These are phyloP conservation scores for Aspergillus pseudoterreus DNA, from an alignment of 2,329 filamentous ascomycete species.

Conservation along the genomic window DNA sequence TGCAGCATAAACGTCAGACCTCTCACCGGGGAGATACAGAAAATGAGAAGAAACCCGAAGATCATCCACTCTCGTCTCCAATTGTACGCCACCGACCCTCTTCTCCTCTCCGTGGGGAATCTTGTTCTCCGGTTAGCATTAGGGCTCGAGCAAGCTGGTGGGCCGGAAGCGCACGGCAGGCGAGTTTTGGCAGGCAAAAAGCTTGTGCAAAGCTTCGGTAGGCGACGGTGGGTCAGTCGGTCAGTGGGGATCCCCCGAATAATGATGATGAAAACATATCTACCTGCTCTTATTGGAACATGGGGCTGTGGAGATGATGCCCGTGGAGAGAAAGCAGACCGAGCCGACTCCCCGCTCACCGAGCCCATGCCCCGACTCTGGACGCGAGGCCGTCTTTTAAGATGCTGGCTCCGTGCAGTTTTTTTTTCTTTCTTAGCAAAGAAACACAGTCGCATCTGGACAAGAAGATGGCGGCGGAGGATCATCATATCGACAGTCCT, in stretches of 20 bases:
- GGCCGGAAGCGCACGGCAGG: not conserved
- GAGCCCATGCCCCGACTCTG: not conserved
- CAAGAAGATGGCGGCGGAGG: not conserved
- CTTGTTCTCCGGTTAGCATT: too few species aligned
- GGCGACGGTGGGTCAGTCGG: not conserved
- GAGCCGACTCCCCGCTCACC: not conserved
- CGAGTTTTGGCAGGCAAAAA: not conserved
- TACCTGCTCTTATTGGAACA: not conserved
- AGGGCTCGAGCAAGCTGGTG: too few species aligned
- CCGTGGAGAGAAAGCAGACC: not conserved
- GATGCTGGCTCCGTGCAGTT: not conserved
- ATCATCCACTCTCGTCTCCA: not conserved
- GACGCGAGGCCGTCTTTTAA: not conserved
- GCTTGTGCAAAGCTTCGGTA: not conserved
- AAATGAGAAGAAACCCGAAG: not conserved
- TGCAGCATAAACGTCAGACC: not conserved
- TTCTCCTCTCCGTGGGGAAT: not conserved
- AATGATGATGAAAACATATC: not conserved
- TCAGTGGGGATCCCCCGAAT: not conserved
- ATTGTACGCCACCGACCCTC: not conserved
- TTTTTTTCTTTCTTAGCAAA: not conserved
- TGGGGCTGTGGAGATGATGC: not conserved
- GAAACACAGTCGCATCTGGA: not conserved
- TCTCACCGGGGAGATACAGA: not conserved
- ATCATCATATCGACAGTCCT: not conserved